phyloP scores from a whole-genome alignment of 1,139 yeast genomes.

The Kazachstania sp. region DNA sequence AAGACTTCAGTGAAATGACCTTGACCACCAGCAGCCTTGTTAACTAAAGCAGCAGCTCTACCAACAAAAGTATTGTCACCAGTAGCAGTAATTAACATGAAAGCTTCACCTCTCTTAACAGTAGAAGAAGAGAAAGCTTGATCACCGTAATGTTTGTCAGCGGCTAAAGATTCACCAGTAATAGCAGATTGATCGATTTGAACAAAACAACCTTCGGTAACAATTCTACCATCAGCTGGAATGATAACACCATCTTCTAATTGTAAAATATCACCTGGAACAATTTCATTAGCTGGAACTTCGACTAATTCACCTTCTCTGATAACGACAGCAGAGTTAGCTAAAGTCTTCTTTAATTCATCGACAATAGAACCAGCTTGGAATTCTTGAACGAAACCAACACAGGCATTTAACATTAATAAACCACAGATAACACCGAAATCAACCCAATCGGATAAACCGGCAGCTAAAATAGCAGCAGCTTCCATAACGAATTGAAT shows the following conservation, averaged over 20 bases:
- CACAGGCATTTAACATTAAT: constrained; percentile 79
- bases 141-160: constrained; percentile 86
- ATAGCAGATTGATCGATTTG: constrained; percentile 97
- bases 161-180: constrained; percentile 97
- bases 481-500: constrained; percentile 99
- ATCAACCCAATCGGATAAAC: constrained; percentile 98
- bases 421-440: constrained; percentile 95
- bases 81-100: constrained; percentile 91
- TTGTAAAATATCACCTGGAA: constrained; percentile 88
- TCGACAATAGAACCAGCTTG: constrained; percentile 97
- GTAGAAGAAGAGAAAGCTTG: constrained; percentile 88
- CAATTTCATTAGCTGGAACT: constrained; percentile 72
- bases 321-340: constrained; percentile 78
- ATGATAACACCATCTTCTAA: constrained; percentile 92
- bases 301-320: constrained; percentile 76
- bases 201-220: constrained; percentile 78
- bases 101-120: constrained; percentile 94
- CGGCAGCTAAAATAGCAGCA: constrained; percentile 95
- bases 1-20: constrained; percentile 98
- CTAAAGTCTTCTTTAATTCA: constrained; percentile 86
- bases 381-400: constrained; percentile 96
- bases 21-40: constrained; percentile 86
- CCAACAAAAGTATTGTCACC: constrained; percentile 93
- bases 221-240: constrained; percentile 93
- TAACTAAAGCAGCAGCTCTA: constrained; percentile 94